Conservation (phyloP, 768 basidiomycete genomes). For the Amanita thiersii region DNA sequence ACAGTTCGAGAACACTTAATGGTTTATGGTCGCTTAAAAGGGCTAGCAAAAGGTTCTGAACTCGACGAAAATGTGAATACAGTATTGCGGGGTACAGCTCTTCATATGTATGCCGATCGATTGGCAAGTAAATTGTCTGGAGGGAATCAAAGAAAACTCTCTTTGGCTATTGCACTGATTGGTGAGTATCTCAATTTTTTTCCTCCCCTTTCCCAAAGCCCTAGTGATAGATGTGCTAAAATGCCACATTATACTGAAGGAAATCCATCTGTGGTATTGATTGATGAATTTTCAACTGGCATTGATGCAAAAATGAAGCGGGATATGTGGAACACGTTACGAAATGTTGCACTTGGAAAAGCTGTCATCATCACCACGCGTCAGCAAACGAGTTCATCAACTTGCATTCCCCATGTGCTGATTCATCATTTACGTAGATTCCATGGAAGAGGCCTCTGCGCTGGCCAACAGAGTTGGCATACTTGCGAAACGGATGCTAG, state of each 20-base stretch:
- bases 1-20: conserved; percentile 71
- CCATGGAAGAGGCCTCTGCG: conserved; percentile 81
- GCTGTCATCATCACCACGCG: conserved; percentile 69
- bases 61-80: conserved; percentile 45
- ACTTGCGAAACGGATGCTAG: conserved; percentile 61
- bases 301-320: conserved; percentile 80
- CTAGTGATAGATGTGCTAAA: not conserved
- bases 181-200: conserved; percentile 29
- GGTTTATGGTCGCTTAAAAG: conserved; percentile 70
- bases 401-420: not conserved
- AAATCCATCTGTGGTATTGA: conserved; percentile 69
- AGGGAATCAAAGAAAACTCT: conserved; percentile 72
- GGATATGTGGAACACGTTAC: conserved; percentile 73
- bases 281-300: conserved; percentile 80
- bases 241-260: conserved; percentile 31
- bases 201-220: conserved; percentile 11
- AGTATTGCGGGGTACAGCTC: conserved; percentile 50
- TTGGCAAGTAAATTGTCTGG: conserved; percentile 71
- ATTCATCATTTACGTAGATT: conserved; percentile 34
- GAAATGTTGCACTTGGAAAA: conserved; percentile 57
- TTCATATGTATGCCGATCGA: conserved; percentile 56
- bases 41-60: conserved; percentile 41
- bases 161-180: conserved; percentile 70
- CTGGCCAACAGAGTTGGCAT: conserved; percentile 73
- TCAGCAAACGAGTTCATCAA: conserved; percentile 21